Evolutionary conservation across 768 basidiomycete genomes (phyloP).

Genomic region (Russula abietina): DNA sequence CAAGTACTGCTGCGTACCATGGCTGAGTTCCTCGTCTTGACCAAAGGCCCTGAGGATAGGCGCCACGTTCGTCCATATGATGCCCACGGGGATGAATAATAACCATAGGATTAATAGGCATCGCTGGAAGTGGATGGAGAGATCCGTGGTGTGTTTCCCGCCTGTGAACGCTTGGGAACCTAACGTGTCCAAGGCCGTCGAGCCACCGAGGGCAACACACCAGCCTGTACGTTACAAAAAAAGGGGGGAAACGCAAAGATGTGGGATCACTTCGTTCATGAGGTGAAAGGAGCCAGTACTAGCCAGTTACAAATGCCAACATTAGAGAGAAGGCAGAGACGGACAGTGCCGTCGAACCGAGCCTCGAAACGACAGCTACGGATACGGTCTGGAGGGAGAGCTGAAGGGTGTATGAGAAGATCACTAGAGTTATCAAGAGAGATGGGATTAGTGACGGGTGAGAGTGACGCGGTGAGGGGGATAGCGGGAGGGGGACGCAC

Average conservation of each 20-base stretch:
- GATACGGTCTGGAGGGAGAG: constrained; percentile 67
- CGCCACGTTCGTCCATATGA: constrained; percentile 59
- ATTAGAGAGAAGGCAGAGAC: constrained; percentile 69
- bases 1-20: constrained; percentile 58
- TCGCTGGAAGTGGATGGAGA: constrained; percentile 67
- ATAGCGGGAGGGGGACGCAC: constrained; percentile 8
- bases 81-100: constrained; percentile 54
- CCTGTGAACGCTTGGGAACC: constrained; percentile 76
- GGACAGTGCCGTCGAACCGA: constrained; percentile 65
- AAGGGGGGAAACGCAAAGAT: constrained; percentile 11
- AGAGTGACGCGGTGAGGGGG: neutral
- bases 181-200: constrained; percentile 70
- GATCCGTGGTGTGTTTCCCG: constrained; percentile 49
- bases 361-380: constrained; percentile 56
- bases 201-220: constrained; percentile 73
- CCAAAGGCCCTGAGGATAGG: constrained; percentile 58
- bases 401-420: constrained; percentile 64
- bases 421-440: constrained; percentile 37
- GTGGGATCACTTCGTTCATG: constrained; percentile 44
- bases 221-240: constrained; percentile 45
- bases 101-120: constrained; percentile 60
- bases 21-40: constrained; percentile 51
- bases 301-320: constrained; percentile 74
- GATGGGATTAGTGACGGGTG: neutral
- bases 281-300: constrained; percentile 37